Base-by-base conservation (phyloP, 306 rosid genomes). In the Castanopsis chinensis region DNA sequence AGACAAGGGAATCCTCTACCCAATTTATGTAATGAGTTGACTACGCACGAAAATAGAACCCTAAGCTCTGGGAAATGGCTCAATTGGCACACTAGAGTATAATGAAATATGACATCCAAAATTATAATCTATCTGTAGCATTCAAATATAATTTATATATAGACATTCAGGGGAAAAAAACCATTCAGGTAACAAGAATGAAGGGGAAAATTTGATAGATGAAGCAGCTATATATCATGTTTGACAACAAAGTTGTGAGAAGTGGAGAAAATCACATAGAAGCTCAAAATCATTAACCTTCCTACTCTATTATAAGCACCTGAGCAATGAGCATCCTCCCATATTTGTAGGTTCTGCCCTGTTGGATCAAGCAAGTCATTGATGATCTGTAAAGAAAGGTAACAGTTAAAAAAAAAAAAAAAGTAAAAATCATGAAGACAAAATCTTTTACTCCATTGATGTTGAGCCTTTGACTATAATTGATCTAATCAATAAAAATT, bases 341-440 rank as follows among this genome's bases (percentile, higher is more conserved):
- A 87, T 56, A 91, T 87, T 78, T 96, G 83, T 77, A 92, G 83
- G 81, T 92, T 92, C 87, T 92, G 97, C 75, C 94, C 94, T 3
- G 82, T 85, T 79, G 96, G 91, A 85, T 92, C 87, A 81, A 92
- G 94, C 79, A 92, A 88, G 81, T 92, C 92, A 3, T 91, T 91
- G 83, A 92, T 92, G 90, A 92, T 96, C 97, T 92, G 86, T 8
- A 79, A 70, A 59, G 69, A 64, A 53, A 41, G 69, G 69, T 10
- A 70, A 53, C 58, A 21, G 49, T 6, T 1, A 41, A 7, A 41
- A 20, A 35, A 58, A 32, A 20, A 52, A 76, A 80, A 69, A 15
- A 76, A 25, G 55, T 53, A n/a, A 37, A 57, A 52, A 37, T 54
- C 21, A 4, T 49, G 71, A 79, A 69, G 72, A 2, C 57, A 27